Evolutionary conservation across 139 green algal genomes (phyloP), one percentile per base, ranked within the genome.

Genomic region (Desmodesmus armatus): DNA sequence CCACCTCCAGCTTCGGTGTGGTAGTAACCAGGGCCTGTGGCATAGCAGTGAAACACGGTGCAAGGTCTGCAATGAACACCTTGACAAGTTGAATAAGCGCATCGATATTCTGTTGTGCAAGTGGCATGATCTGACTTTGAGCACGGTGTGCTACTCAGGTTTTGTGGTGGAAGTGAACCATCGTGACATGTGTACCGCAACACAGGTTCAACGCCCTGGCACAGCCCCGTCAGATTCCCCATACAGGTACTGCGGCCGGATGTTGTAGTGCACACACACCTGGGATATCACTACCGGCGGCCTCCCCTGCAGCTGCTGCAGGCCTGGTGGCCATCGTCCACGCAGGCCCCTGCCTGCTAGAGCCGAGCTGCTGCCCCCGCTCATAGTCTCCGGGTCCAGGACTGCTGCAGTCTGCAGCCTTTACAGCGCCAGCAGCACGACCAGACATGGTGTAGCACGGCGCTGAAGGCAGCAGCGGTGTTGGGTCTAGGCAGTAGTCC

Each of bases 1-100:
- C 19, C 13, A 41, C 31, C 35, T 47, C 13, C 11, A 23, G 47
- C 19, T 33, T 35, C 73, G 33, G 5, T 5, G 4, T 37, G 31
- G 15, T 80, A 80, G 31, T 80, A 49, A 2, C 73, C 49, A 37
- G 73, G 73, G 9, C 73, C 73, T 80, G 47, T 49, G 66, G 47
- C 55, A 6, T 27, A 1, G 5, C 25, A 69, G 0, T 39, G 27
- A 9, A 39, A 1, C 0, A 1, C 7, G 27, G 37, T 39, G n/a
- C 60, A 69, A 39, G 47, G 7, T 55, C 13, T 55, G 9, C 7
- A 7, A 55, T 21, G 47, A 21, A 21, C 47, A 55, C 47, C 7
- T 55, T 13, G 13, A 7, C 47, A 55, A 7, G 47, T 55, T 7
- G 47, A 13, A 55, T 13, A 55, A 21, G 13, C 13, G 47, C 47